Evolutionary conservation across 208 protist genomes (phyloP).

Genomic region (Leishmania guyanensis): DNA sequence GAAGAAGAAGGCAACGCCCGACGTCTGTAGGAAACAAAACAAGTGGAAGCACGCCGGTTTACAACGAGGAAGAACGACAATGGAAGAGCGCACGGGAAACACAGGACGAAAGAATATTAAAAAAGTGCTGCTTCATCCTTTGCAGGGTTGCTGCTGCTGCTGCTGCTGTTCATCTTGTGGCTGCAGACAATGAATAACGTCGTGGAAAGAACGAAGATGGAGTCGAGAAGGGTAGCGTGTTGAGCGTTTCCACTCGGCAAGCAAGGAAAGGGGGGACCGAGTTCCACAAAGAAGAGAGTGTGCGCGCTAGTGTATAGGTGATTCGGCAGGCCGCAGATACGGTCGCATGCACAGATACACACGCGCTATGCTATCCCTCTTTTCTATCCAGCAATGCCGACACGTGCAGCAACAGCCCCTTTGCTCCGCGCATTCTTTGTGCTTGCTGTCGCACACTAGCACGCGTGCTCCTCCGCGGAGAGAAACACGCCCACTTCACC

Average conservation of each 20-base stretch:
- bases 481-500: too few species aligned
- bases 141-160: not conserved
- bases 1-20: not conserved
- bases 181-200: not conserved
- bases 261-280: not conserved
- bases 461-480: not conserved
- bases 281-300: not conserved
- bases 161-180: not conserved
- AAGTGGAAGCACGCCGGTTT: not conserved
- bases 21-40: not conserved
- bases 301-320: not conserved
- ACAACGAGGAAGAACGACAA: not conserved
- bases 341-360: not conserved
- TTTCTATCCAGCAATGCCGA: not conserved
- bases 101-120: not conserved
- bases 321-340: not conserved
- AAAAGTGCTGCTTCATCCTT: not conserved
- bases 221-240: not conserved
- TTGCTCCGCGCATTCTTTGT: not conserved
- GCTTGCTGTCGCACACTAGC: not conserved
- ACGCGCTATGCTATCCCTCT: not conserved
- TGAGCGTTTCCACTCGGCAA: not conserved
- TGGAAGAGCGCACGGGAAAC: not conserved
- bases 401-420: not conserved
- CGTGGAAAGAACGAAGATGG: not conserved